Base-by-base conservation (phyloP, 495 filamentous ascomycete genomes). In the Evernia prunastri region DNA sequence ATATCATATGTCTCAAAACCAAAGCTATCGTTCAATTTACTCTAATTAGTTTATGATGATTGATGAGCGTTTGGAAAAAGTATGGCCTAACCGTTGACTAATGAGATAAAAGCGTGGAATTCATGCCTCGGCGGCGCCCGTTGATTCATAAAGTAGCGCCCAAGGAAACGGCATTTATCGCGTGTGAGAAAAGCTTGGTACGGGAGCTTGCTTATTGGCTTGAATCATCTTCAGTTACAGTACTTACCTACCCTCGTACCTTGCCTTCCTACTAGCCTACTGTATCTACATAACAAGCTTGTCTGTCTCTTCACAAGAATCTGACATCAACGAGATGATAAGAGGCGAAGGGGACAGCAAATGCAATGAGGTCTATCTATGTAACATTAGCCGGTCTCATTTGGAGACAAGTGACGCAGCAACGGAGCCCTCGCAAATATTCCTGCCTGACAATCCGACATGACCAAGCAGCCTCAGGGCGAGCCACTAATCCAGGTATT, bases 181-280 rank as follows among this genome's bases (percentile, higher is more conserved):
- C 45, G 23, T 51, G 45, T 15, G 45, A 51, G 25, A 51, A n/a
- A 51, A 51, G 45, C 45, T 51, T 51, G 45, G 45, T 51, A 51
- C 45, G 45, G 45, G 45, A 51, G 45, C 45, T 51, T 51, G 23
- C 1, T 27, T 2, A 27, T 29, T 27, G 25, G 9, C n/a, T n/a
- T n/a, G n/a, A n/a, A n/a, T n/a, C n/a, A n/a, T n/a, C n/a, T n/a
- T n/a, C n/a, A n/a, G n/a, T n/a, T n/a, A n/a, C n/a, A n/a, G n/a
- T n/a, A n/a, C n/a, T n/a, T n/a, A n/a, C n/a, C n/a, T n/a, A n/a
- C n/a, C n/a, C n/a, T n/a, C n/a, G n/a, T n/a, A n/a, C n/a, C n/a
- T n/a, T n/a, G n/a, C n/a, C n/a, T n/a, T n/a, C n/a, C n/a, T n/a
- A n/a, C n/a, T n/a, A n/a, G n/a, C n/a, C n/a, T n/a, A n/a, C n/a